Conservation (phyloP, 2,329 filamentous ascomycete genomes). For the Cladobotryum protrusum region DNA sequence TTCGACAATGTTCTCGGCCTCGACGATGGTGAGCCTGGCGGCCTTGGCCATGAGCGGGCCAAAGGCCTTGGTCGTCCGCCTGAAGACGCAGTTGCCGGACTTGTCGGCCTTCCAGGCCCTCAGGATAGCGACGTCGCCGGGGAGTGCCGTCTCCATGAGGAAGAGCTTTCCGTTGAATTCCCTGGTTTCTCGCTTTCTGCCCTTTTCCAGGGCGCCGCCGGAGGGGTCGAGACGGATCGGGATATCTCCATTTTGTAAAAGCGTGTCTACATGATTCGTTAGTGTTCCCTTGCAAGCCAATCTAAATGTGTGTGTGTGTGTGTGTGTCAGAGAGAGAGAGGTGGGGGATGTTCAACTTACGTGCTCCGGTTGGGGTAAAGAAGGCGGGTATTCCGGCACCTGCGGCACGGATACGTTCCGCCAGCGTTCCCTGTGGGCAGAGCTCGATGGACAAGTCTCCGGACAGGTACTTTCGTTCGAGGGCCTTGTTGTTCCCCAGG, state of each 20-base stretch:
- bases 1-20: slow-evolving; percentile 78
- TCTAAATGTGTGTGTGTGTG: no score
- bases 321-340: not conserved
- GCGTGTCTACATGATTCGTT: slow-evolving; percentile 41
- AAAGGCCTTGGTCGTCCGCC: slow-evolving; percentile 71
- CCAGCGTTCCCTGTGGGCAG: slow-evolving; percentile 69
- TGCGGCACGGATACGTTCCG: slow-evolving; percentile 64
- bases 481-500: slow-evolving; percentile 68
- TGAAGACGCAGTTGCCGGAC: slow-evolving; percentile 73
- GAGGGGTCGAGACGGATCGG: slow-evolving; percentile 55
- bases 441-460: slow-evolving; percentile 71
- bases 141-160: slow-evolving; percentile 70
- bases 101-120: slow-evolving; percentile 71
- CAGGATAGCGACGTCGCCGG: slow-evolving; percentile 70
- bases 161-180: slow-evolving; percentile 68
- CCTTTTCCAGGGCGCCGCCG: slow-evolving; percentile 56
- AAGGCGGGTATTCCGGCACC: slow-evolving; percentile 76
- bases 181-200: slow-evolving; percentile 61
- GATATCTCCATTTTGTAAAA: slow-evolving; percentile 63
- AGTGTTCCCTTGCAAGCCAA: no score
- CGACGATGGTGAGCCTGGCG: slow-evolving; percentile 70
- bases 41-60: slow-evolving; percentile 76
- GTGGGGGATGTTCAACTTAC: slow-evolving; percentile 32
- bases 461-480: slow-evolving; percentile 68
- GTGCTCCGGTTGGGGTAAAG: slow-evolving; percentile 68